These are phyloP conservation scores for Zangia roseola DNA, from an alignment of 768 basidiomycete species.

Conservation along the genomic window DNA sequence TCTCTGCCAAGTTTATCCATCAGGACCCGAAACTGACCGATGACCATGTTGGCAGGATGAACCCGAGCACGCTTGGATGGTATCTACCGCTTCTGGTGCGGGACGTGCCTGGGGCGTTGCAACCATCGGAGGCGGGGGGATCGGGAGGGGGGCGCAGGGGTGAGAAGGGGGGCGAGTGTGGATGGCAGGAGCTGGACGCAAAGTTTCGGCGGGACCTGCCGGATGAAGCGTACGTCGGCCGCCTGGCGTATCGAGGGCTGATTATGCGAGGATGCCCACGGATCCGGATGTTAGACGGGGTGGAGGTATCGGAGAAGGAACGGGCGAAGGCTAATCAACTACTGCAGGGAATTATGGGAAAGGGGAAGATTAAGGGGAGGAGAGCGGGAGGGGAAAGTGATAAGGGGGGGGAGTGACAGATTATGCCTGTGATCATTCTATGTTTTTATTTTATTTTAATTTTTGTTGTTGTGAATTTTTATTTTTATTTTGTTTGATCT, in stretches of 20 bases:
- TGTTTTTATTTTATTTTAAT: not conserved
- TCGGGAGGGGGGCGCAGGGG: slow-evolving; percentile 25
- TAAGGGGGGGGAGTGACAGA: slow-evolving; percentile 24
- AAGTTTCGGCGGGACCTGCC: slow-evolving; percentile 90
- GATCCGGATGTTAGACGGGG: slow-evolving; percentile 80
- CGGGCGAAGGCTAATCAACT: slow-evolving; percentile 75
- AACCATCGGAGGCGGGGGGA: slow-evolving; percentile 49
- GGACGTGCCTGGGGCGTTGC: slow-evolving; percentile 63
- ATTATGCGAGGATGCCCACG: slow-evolving; percentile 73
- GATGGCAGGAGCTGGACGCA: slow-evolving; percentile 77
- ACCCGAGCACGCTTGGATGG: slow-evolving; percentile 94
- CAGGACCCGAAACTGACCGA: slow-evolving; percentile 30
- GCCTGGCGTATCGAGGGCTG: slow-evolving; percentile 86
- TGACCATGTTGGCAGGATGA: slow-evolving; percentile 65
- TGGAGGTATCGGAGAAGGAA: slow-evolving; percentile 81
- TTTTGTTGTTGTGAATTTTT: no score
- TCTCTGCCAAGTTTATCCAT: not conserved
- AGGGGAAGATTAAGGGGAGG: slow-evolving; percentile 36
- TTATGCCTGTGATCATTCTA: slow-evolving; percentile 25
- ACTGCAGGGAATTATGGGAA: slow-evolving; percentile 53
- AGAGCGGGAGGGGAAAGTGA: slow-evolving; percentile 15
- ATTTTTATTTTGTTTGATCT: not conserved
- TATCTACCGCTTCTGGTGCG: slow-evolving; percentile 85
- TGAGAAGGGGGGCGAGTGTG: slow-evolving; percentile 30
- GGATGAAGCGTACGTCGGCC: slow-evolving; percentile 81